These are phyloP conservation scores for Capsella bursapastoris DNA, from an alignment of 345 rosid genomes.

Conservation along the genomic window DNA sequence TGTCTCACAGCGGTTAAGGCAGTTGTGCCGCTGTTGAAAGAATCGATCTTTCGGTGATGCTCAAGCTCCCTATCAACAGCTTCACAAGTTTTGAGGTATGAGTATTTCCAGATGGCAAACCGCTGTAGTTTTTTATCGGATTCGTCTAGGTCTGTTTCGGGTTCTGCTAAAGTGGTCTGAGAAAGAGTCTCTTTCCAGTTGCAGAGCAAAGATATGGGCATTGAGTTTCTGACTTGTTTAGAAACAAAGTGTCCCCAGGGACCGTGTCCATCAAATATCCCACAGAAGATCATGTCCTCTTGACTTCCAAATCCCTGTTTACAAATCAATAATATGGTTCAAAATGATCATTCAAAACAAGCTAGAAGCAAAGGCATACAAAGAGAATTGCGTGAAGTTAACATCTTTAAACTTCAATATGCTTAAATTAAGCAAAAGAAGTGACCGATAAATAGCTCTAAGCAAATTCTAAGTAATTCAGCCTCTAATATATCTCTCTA, in stretches of 20 bases:
- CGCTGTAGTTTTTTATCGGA: slow-evolving; percentile 56
- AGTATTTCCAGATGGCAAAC: slow-evolving; percentile 79
- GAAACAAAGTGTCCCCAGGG: slow-evolving; percentile 96
- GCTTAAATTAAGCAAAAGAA: not conserved
- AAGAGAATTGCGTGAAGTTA: not conserved
- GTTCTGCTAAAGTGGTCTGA: slow-evolving; percentile 51
- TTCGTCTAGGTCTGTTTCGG: slow-evolving; percentile 54
- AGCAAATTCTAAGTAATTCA: not conserved
- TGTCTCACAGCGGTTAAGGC: slow-evolving; percentile 85
- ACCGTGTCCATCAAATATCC: slow-evolving; percentile 96
- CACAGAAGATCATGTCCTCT: slow-evolving; percentile 86
- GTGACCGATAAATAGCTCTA: not conserved
- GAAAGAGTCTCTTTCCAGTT: slow-evolving; percentile 86
- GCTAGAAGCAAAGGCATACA: no score
- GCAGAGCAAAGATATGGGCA: slow-evolving; percentile 72
- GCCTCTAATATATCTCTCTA: not conserved
- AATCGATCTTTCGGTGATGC: slow-evolving; percentile 68
- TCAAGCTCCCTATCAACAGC: slow-evolving; percentile 77
- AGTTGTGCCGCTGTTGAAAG: slow-evolving; percentile 85
- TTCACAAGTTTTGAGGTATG: slow-evolving; percentile 78
- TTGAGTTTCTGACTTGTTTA: slow-evolving; percentile 71
- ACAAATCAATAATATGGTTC: no score
- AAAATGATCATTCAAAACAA: slow-evolving; percentile 6
- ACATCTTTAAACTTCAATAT: slow-evolving; percentile 15
- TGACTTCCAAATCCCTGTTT: slow-evolving; percentile 83